A percentile compares a stretch with the other conserved stretches of the same genome.
Evolutionary conservation across 2,329 filamentous ascomycete species (phyloP).

Genomic region (Diaporthe aspalathi): DNA sequence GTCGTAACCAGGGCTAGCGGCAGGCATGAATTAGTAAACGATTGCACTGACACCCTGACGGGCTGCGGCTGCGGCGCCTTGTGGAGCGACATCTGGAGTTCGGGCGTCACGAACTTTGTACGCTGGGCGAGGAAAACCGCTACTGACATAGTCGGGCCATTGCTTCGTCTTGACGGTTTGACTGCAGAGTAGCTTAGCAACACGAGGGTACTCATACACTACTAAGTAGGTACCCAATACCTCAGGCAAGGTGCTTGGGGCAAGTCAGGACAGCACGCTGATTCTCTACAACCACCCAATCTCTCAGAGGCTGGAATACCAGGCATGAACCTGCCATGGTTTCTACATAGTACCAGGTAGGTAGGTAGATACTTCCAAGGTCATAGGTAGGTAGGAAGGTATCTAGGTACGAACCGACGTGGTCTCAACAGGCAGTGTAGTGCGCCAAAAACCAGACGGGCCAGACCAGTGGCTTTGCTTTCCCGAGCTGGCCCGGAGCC

Average conservation of each 20-base stretch:
- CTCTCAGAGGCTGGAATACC: neutral
- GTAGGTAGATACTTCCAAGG: neutral
- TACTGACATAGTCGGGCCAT: neutral
- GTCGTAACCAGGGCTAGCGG: neutral
- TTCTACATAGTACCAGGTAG: too few species aligned
- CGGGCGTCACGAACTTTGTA: too few species aligned
- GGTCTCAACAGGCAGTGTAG: neutral
- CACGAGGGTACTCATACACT: neutral
- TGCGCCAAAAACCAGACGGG: too few species aligned
- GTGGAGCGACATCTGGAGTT: neutral
- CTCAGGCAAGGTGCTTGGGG: too few species aligned
- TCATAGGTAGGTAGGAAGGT: too few species aligned
- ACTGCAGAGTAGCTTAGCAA: neutral
- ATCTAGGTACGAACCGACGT: too few species aligned
- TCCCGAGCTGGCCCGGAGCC: slow-evolving; percentile 14
- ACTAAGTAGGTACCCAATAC: too few species aligned
- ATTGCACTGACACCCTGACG: neutral
- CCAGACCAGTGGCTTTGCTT: neutral
- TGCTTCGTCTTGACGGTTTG: neutral
- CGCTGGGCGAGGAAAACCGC: too few species aligned
- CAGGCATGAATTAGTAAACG: neutral
- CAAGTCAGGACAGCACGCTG: too few species aligned
- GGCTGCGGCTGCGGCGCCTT: too few species aligned
- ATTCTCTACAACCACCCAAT: too few species aligned
- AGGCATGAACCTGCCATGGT: too few species aligned